Base-by-base conservation (phyloP, 345 rosid species). In the Melaleuca alternifolia region DNA sequence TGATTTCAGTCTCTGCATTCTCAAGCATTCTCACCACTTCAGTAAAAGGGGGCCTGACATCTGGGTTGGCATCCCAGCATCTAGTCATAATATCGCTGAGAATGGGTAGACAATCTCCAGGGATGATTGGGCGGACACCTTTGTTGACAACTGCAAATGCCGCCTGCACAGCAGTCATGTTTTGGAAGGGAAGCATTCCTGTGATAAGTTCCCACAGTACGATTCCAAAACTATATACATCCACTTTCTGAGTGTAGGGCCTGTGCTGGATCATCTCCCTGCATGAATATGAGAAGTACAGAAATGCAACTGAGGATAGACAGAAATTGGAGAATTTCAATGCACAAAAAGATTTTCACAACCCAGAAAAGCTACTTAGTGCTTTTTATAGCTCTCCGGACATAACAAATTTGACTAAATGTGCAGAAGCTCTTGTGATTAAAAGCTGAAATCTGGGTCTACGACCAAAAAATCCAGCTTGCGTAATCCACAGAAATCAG, bases 161-260 rank as follows among this genome's bases (percentile, higher is more conserved):
- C 3, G 92, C 92, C 85, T 92, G 93, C 82, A 92, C 91, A 0
- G 93, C 91, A 9, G 93, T 92, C 92, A 92, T 90, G 89, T 89
- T 88, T 79, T 88, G 90, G 88, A 90, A 90, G 23, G 93, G 92
- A 41, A 90, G 86, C 90, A 88, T 65, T 11, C 92, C 92, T 3
- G 90, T 92, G 23, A 92, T 53, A 6, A 92, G 93, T 65, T 92
- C 93, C 93, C 93, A 92, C 26, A 92, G 90, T 11, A 92, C 93
- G 20, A 90, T 92, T 33, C 93, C 93, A 33, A 92, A 92, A 85
- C 93, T 92, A 81, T 90, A 92, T 84, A 92, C 93, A 59, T 92
- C 93, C 51, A 90, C 93, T 85, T 89, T 92, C 87, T 92, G 93
- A 1, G 91, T 88, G 86, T 90, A 92, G 10, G 92, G 90, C 88